Base-by-base conservation (phyloP, 2,329 filamentous ascomycete species). In the Dothistroma septosporum region DNA sequence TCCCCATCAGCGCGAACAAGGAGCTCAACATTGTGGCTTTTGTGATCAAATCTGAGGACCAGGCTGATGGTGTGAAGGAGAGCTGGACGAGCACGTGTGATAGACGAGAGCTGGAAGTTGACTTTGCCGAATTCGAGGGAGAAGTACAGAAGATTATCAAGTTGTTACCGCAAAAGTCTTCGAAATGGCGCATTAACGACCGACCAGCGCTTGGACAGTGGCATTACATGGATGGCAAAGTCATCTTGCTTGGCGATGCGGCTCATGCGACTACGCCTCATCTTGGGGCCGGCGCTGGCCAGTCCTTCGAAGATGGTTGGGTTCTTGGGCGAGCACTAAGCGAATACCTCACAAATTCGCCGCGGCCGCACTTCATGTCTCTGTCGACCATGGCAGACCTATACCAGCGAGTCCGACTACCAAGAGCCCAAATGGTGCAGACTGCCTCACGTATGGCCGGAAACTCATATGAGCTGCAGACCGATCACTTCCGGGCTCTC, bases 231-330 rank as follows among this genome's bases (percentile, higher is more conserved):
- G 69, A 71, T 52, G 65, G 67, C 4, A 68, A 72, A 0, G 64
- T 79, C 14, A 76, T 80, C 52, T 65, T 85, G 3, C 75, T 83
- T 0, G 83, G 83, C 10, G 83, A 86, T 63, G 82, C 83, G 0
- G 84, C 84, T 4, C 83, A 86, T 63, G 82, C 83, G 0, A 74
- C 76, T 0, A 80, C 79, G 0, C 83, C 83, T 0, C 82, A 85
- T 68, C 79, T 82, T 9, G 83, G 83, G 1, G 78, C 82, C 0
- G 83, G 83, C 4, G 83, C 83, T 1, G 81, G 82, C 2, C 79
- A 81, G 67, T 82, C 82, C 16, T 77, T 85, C 58, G 83, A 85
- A 69, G 83, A 85, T 62, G 78, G 77, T 1, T 75, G 81, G 32
- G 69, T 79, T 0, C 74, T 83, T 35, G 73, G 49, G 7, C 24